Percentiles rank a stretch among this genome's conserved stretches.
These are phyloP conservation scores for Candida maesae DNA, from an alignment of 805 yeast genomes.

Conservation along the genomic window DNA sequence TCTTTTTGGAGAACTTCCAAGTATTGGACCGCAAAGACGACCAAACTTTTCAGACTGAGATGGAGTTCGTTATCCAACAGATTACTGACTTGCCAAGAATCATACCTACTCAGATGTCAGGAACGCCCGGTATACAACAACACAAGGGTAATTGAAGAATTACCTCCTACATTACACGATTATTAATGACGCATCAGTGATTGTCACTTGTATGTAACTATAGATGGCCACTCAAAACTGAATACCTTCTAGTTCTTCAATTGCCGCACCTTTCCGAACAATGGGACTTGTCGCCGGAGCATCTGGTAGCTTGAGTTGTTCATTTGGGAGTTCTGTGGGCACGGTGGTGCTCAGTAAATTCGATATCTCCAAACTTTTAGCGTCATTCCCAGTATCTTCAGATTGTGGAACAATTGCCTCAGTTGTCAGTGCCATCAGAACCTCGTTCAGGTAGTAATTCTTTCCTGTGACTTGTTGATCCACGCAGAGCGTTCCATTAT, in stretches of 20 bases:
- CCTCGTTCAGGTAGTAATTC: constrained; percentile 52
- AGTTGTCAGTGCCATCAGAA: no score
- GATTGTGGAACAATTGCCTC: no score
- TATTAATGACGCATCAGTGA: no score
- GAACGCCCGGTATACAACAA: not conserved
- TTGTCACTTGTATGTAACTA: not conserved
- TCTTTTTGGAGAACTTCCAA: constrained; percentile 64
- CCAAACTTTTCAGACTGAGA: constrained; percentile 68
- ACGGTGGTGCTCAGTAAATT: no score
- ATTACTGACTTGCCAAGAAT: constrained; percentile 70
- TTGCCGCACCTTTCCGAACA: no score
- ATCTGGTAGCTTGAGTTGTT: constrained; percentile 6
- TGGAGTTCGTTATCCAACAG: constrained; percentile 71
- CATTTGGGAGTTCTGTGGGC: no score
- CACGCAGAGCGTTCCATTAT: constrained; percentile 51
- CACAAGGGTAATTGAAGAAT: not conserved
- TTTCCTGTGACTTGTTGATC: constrained; percentile 70
- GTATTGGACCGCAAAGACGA: constrained; percentile 58
- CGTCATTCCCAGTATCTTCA: no score
- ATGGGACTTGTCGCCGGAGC: constrained; percentile 5
- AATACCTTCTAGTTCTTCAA: constrained; percentile 20
- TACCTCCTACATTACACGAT: no score
- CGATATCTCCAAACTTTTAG: not conserved
- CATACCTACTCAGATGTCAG: constrained; percentile 15
- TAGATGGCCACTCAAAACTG: constrained; percentile 7